Evolutionary conservation across 1,139 yeast genomes (phyloP), one percentile per base, ranked within the genome.

Genomic region (Nadsonia starkeyi-henricii): DNA sequence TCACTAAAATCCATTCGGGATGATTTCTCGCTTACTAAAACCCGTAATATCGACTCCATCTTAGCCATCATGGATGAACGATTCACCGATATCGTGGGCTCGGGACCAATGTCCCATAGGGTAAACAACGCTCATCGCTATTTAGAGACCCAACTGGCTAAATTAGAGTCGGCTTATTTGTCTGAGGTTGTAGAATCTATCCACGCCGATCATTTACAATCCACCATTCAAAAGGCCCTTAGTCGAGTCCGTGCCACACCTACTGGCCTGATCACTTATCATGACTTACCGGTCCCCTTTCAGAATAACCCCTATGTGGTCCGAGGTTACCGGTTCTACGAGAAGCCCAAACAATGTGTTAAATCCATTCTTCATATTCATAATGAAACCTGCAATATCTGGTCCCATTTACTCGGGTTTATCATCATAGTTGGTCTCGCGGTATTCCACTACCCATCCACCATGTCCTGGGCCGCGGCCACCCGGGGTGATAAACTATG

Each of bases 231-330:
- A 51, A 53, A 53, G 9, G 72, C 73, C 3, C 55, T 69, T 5
- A 53, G 54, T 41, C 9, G 28, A 5, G 28, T 23, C 9, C 5
- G 28, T 5, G 55, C 61, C 2, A 93, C 95, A 1, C 69, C 75
- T 42, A 55, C 66, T 7, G 64, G 80, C 48, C 74, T 81, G 51
- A 67, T 91, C 47, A 88, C 86, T 56, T 85, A 83, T 64, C 86
- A 85, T 60, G 95, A 91, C 62, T 69, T 91, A 47, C 98, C 98
- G 1, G 75, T 81, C 54, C 85, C 85, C 47, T 91, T 96, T 96
- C 75, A 95, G 60, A 96, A 89, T 63, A 91, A 91, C 67, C 81
- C 88, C 51, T 88, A 77, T 62, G 85, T 91, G 50, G 71, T 83
- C 37, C 68, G 78, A 48, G 97, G 97, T 1, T 91, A 91, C 67